phyloP scores from a whole-genome alignment of 257 asterid species.

The Nicotiana knightiana region DNA sequence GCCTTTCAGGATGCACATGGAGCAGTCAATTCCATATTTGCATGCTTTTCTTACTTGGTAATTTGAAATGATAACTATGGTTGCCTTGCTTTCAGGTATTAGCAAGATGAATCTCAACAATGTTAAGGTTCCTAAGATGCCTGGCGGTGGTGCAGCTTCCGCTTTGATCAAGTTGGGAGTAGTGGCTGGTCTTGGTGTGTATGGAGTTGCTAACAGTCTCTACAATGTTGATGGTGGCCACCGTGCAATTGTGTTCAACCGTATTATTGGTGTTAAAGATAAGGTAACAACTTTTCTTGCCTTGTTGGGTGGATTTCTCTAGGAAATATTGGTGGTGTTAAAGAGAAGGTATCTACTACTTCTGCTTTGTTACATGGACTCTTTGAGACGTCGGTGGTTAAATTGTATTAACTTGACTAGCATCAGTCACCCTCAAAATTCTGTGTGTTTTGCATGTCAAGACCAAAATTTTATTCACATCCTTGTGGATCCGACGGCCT shows the following conservation, averaged over 20 bases:
- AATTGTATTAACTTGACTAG: background rate
- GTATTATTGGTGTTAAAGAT: conserved; percentile 61
- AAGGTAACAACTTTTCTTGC: conserved; percentile 36
- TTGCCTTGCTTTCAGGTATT: conserved; percentile 23
- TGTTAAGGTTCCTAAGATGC: conserved; percentile 72
- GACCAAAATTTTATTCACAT: background rate
- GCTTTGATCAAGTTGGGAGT: conserved; percentile 51
- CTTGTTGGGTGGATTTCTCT: background rate
- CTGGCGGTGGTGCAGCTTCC: conserved; percentile 67
- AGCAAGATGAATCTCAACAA: conserved; percentile 56
- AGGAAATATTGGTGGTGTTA: background rate
- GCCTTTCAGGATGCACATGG: background rate
- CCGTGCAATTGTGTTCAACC: conserved; percentile 84
- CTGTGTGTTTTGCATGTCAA: background rate
- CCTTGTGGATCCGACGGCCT: background rate
- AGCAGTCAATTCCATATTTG: background rate
- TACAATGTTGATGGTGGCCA: conserved; percentile 94
- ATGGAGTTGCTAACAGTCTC: conserved; percentile 68
- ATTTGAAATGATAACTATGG: background rate
- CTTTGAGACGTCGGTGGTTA: background rate
- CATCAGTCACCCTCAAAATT: background rate
- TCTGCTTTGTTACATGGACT: background rate
- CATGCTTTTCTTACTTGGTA: background rate
- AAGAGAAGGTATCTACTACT: background rate
- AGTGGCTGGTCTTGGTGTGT: conserved; percentile 59